These are phyloP conservation scores for Leptographium procerum DNA, from an alignment of 2,329 filamentous ascomycete genomes.

Conservation along the genomic window DNA sequence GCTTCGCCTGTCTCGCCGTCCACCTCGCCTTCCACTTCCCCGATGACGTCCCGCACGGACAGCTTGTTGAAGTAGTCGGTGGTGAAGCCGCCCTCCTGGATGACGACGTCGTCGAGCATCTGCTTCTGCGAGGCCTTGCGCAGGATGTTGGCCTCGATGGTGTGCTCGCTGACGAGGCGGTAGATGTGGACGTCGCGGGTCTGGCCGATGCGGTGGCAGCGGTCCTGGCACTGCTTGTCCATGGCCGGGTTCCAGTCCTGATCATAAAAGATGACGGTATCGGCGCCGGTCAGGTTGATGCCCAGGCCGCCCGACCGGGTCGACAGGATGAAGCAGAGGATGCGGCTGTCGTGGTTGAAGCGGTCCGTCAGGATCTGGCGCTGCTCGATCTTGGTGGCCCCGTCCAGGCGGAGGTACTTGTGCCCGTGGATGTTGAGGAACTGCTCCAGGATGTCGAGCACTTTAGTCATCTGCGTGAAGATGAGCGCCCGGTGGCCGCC, in stretches of 20 bases:
- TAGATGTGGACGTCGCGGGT: slow-evolving; percentile 98
- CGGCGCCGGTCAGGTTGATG: slow-evolving; percentile 92
- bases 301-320: slow-evolving; percentile 89
- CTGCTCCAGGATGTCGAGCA: slow-evolving; percentile 91
- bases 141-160: slow-evolving; percentile 95
- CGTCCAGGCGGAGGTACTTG: slow-evolving; percentile 91
- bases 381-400: slow-evolving; percentile 92
- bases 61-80: slow-evolving; percentile 90
- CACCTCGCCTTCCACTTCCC: slow-evolving; percentile 34
- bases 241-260: slow-evolving; percentile 99
- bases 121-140: slow-evolving; percentile 96
- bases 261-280: slow-evolving; percentile 98
- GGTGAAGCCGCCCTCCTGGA: slow-evolving; percentile 95
- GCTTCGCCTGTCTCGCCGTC: too few relatives aligned
- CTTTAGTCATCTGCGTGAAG: slow-evolving; percentile 99
- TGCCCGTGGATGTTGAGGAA: slow-evolving; percentile 97
- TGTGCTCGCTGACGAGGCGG: slow-evolving; percentile 82
- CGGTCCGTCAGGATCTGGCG: slow-evolving; percentile 90
- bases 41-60: slow-evolving; percentile 43
- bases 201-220: slow-evolving; percentile 93
- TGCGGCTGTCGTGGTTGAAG: slow-evolving; percentile 90
- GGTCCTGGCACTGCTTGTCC: slow-evolving; percentile 98
- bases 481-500: slow-evolving; percentile 91
- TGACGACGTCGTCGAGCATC: slow-evolving; percentile 94
- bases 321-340: slow-evolving; percentile 89